Conservation (phyloP, 495 filamentous ascomycete genomes). For the Lasiosphaeriaceae sp. region DNA sequence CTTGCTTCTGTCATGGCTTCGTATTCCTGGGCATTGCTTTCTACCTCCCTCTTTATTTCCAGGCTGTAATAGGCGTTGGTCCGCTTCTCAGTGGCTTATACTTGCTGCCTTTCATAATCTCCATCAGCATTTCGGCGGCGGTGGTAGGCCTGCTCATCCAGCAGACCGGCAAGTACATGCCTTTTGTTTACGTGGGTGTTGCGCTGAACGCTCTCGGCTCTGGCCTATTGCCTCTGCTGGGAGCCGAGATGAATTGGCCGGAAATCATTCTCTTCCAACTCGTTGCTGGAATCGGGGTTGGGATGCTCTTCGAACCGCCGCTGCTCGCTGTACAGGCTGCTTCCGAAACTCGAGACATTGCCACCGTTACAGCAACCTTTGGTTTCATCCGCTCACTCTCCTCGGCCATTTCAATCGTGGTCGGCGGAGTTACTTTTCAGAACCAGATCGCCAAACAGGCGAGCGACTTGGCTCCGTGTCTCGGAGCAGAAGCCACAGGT, state of each 20-base stretch:
- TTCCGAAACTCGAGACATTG: conserved; percentile 61
- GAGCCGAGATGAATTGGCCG: conserved; percentile 38
- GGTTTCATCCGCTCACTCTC: conserved; percentile 67
- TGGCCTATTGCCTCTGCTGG: conserved; percentile 58
- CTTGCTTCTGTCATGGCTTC: conserved; percentile 60
- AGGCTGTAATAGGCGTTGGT: conserved; percentile 64
- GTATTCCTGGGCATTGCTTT: conserved; percentile 67
- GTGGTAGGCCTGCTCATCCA: conserved; percentile 62
- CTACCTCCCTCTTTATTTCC: conserved; percentile 72
- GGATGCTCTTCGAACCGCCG: conserved; percentile 64
- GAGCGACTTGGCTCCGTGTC: conserved; percentile 24
- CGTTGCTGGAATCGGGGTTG: conserved; percentile 60
- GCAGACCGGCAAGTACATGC: conserved; percentile 55
- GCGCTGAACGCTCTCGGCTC: conserved; percentile 53
- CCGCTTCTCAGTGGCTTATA: conserved; percentile 73
- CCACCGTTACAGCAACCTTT: conserved; percentile 67
- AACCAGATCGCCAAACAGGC: conserved; percentile 43
- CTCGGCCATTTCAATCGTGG: conserved; percentile 64
- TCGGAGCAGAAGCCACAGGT: conserved; percentile 35
- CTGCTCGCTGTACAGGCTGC: conserved; percentile 68
- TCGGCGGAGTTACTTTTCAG: conserved; percentile 74
- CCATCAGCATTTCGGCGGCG: conserved; percentile 58
- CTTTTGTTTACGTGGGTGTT: conserved; percentile 49
- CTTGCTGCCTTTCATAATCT: conserved; percentile 65
- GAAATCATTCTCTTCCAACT: conserved; percentile 58